phyloP scores from a whole-genome alignment of 768 basidiomycete genomes.

The Tylopilus subfusipes region DNA sequence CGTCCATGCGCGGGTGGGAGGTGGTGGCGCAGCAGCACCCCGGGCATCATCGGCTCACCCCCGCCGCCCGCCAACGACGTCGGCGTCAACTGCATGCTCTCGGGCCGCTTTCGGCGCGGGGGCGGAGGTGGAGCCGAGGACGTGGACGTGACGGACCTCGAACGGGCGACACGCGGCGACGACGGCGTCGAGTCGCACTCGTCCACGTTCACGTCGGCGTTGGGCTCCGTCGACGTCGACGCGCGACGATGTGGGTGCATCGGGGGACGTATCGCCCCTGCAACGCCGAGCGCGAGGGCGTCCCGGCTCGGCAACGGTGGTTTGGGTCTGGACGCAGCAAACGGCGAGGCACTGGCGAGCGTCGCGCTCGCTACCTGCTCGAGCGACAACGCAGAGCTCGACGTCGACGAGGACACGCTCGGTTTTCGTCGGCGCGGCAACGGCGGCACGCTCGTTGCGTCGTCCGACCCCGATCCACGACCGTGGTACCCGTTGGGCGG shows the following conservation, averaged over 20 bases:
- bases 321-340: conserved; percentile 12
- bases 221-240: conserved; percentile 20
- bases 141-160: conserved; percentile 48
- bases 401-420: conserved; percentile 34
- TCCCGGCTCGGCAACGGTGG: conserved; percentile 25
- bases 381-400: conserved; percentile 36
- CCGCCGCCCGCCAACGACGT: too few species aligned
- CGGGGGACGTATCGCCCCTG: conserved; percentile 42
- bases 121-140: conserved; percentile 42
- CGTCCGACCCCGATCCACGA: conserved; percentile 20
- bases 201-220: conserved; percentile 17
- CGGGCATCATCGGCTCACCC: too few species aligned
- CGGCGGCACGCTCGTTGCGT: conserved; percentile 25
- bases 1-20: conserved; percentile 14
- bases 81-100: conserved; percentile 54
- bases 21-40: too few species aligned
- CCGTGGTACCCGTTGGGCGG: conserved; percentile 1
- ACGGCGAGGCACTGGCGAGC: conserved; percentile 21
- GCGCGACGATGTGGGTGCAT: conserved; percentile 54
- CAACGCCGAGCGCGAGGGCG: conserved; percentile 8
- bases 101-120: conserved; percentile 51
- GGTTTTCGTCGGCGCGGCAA: conserved; percentile 36
- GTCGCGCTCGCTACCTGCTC: conserved; percentile 42
- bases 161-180: conserved; percentile 45
- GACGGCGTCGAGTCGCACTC: conserved; percentile 28